These are phyloP conservation scores for Sugiyamaella sp. DNA, from an alignment of 1,139 yeast genomes.

Conservation along the genomic window DNA sequence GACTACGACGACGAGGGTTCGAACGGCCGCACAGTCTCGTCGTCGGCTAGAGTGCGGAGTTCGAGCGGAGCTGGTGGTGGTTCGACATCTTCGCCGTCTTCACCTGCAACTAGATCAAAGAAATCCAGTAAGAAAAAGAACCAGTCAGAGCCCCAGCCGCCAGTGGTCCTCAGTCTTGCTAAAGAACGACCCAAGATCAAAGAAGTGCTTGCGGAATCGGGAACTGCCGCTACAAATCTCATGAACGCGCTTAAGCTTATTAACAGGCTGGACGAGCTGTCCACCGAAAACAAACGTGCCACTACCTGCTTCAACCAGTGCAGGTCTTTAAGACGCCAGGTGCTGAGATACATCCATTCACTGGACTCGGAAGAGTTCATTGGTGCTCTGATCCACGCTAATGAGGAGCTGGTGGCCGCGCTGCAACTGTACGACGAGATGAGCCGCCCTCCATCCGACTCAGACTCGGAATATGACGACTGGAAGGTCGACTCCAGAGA, in stretches of 20 bases:
- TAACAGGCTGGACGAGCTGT: slow-evolving; percentile 51
- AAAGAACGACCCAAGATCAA: slow-evolving; percentile 77
- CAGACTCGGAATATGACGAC: slow-evolving; percentile 45
- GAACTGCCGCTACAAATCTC: slow-evolving; percentile 73
- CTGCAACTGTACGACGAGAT: slow-evolving; percentile 67
- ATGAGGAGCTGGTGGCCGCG: slow-evolving; percentile 80
- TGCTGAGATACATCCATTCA: slow-evolving; percentile 78
- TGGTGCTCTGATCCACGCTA: slow-evolving; percentile 83
- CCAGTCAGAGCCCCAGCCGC: slow-evolving; percentile 13
- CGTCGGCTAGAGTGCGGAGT: slow-evolving; percentile 24
- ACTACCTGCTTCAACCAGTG: slow-evolving; percentile 70
- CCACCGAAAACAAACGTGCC: slow-evolving; percentile 65
- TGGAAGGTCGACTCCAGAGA: slow-evolving; percentile 36
- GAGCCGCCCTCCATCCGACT: slow-evolving; percentile 54
- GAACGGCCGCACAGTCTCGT: slow-evolving; percentile 36
- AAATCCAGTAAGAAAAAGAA: slow-evolving; percentile 9
- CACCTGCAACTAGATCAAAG: neutral
- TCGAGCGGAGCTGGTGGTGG: slow-evolving; percentile 14
- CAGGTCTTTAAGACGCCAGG: slow-evolving; percentile 71
- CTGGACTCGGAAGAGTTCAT: slow-evolving; percentile 80
- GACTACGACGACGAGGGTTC: slow-evolving; percentile 36
- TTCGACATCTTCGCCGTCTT: neutral
- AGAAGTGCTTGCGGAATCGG: slow-evolving; percentile 71
- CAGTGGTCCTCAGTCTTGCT: slow-evolving; percentile 52
- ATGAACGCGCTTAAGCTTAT: slow-evolving; percentile 65